Conservation (phyloP, 1,284 basidiomycete genomes). For the Thecaphora thlaspeos region DNA sequence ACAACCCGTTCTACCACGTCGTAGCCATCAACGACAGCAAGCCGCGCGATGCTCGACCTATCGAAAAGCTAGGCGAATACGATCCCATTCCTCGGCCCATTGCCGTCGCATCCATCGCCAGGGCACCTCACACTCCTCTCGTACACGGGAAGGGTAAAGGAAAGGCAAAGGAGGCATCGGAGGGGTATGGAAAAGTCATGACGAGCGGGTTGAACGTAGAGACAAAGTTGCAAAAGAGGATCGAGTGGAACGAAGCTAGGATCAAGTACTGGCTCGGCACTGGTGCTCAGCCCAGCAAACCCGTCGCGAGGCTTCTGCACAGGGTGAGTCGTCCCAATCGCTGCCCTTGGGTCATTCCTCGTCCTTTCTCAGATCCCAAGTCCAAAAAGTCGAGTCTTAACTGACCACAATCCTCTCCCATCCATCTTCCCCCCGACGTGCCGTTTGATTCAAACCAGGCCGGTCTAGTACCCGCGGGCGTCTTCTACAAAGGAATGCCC, state of each 20-base stretch:
- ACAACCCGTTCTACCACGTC: slow-evolving; percentile 80
- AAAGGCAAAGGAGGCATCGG: slow-evolving; percentile 3
- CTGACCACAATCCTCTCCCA: neutral
- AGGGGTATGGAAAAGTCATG: slow-evolving; percentile 40
- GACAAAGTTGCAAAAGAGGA: slow-evolving; percentile 65
- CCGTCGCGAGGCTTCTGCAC: slow-evolving; percentile 75
- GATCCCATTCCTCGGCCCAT: slow-evolving; percentile 65
- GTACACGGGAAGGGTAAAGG: neutral
- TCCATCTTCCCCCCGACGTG: no score
- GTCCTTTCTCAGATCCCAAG: no score
- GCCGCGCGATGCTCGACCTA: slow-evolving; percentile 80
- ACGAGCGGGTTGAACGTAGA: slow-evolving; percentile 26
- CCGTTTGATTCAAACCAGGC: slow-evolving; percentile 26
- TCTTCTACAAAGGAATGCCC: slow-evolving; percentile 47
- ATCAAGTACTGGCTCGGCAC: slow-evolving; percentile 85
- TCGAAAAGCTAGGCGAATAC: slow-evolving; percentile 85
- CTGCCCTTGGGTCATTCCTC: no score
- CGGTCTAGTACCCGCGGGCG: slow-evolving; percentile 39
- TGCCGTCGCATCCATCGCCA: neutral
- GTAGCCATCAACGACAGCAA: slow-evolving; percentile 78
- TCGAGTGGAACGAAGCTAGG: slow-evolving; percentile 86
- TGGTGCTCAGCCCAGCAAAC: slow-evolving; percentile 78
- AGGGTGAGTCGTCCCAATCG: slow-evolving; percentile 65
- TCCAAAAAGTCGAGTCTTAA: no score
- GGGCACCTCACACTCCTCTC: slow-evolving; percentile 3